Evolutionary conservation across 2,329 filamentous ascomycete species (phyloP), one percentile per base, ranked within the genome.

Genomic region (Akanthomyces uredinophilus): DNA sequence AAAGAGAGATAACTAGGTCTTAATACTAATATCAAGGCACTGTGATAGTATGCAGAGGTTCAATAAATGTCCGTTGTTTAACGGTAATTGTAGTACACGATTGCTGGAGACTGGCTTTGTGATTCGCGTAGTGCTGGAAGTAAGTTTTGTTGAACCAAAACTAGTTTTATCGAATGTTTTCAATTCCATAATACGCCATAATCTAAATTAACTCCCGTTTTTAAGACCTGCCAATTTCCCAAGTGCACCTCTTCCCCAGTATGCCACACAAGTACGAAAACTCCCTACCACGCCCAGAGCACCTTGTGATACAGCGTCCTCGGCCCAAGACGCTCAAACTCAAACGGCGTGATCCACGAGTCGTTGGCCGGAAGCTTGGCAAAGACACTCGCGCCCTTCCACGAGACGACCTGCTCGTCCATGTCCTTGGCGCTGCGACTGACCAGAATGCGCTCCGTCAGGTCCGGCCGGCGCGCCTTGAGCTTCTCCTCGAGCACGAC

Each of bases 321-420:
- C 64, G 87, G 83, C 3, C 93, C 94, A 60, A 97, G 73, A 63
- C 91, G 85, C 77, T 97, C 92, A 75, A 94, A 97, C 80, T 98
- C 94, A 69, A 89, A 81, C 52, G 86, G 85, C 16, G 88, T 89
- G 70, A 98, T 91, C 95, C 95, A 99, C 70, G 90, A 95, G 74
- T 99, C 95, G 76, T 98, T 98, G 18, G 92, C 93, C 51, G 87
- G 85, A 68, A 98, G 78, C 77, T 96, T 92, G 3, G 92, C 93
- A 79, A 97, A 99, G 18, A 99, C 93, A 72, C 92, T 96, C 0
- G 91, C 95, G 4, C 95, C 95, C 82, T 99, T 99, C 95, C 95
- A 99, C 10, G 89, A 88, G 59, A 98, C 90, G n/a, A 98, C 93
- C 76, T 97, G 92, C 64, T 95, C 92, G 75, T 99, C 95, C 79